These are phyloP conservation scores for Mycogone perniciosa DNA, from an alignment of 2,329 filamentous ascomycete species.

Conservation along the genomic window DNA sequence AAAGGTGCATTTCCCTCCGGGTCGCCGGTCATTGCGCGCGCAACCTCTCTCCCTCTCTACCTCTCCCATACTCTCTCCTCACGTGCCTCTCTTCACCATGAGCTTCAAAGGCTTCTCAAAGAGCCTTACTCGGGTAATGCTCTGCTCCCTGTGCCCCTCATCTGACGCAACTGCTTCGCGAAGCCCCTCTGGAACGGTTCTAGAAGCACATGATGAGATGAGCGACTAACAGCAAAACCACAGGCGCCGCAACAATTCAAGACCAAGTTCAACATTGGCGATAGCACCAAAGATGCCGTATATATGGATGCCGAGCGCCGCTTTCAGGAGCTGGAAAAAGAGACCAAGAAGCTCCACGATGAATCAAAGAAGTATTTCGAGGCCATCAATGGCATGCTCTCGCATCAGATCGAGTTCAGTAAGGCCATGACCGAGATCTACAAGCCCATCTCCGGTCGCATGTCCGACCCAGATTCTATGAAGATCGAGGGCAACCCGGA, in stretches of 20 bases:
- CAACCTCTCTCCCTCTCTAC: slow-evolving; percentile 6
- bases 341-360: slow-evolving; percentile 95
- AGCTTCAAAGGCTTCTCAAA: slow-evolving; percentile 97
- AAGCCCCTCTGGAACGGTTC: slow-evolving; percentile 8
- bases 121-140: slow-evolving; percentile 71
- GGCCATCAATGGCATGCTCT: slow-evolving; percentile 96
- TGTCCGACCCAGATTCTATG: slow-evolving; percentile 85
- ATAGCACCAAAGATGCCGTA: slow-evolving; percentile 89
- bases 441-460: slow-evolving; percentile 92
- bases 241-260: slow-evolving; percentile 88
- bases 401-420: slow-evolving; percentile 96
- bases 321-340: slow-evolving; percentile 86
- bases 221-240: neutral
- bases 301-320: slow-evolving; percentile 92
- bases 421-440: slow-evolving; percentile 94
- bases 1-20: slow-evolving; percentile 6
- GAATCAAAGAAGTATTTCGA: slow-evolving; percentile 97
- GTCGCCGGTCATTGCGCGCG: slow-evolving; percentile 12
- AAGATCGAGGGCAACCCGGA: slow-evolving; percentile 81
- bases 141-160: slow-evolving; percentile 25
- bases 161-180: slow-evolving; percentile 15
- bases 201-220: neutral
- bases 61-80: neutral
- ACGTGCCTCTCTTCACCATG: slow-evolving; percentile 49
- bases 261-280: slow-evolving; percentile 88